Conservation (phyloP, 129 eudicot genomes). For the Dittrichia graveolens region DNA sequence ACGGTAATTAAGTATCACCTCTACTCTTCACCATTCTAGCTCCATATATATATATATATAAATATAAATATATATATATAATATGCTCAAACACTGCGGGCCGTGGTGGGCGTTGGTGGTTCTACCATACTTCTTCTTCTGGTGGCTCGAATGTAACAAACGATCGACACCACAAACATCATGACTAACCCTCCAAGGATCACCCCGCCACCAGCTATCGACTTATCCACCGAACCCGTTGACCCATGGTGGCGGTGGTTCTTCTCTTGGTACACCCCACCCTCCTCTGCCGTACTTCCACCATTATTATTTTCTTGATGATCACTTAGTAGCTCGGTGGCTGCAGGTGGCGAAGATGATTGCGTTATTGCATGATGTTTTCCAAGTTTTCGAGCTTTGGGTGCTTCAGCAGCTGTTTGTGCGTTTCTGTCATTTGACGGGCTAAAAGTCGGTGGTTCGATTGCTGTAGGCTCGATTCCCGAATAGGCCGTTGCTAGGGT, state of each 20-base stretch:
- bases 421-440: background rate
- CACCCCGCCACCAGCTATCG: slow-evolving; percentile 60
- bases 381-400: slow-evolving; percentile 40
- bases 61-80: too few species aligned
- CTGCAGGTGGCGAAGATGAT: slow-evolving; percentile 22
- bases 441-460: slow-evolving; percentile 17
- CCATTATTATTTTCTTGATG: slow-evolving; percentile 22
- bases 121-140: slow-evolving; percentile 39
- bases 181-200: slow-evolving; percentile 57
- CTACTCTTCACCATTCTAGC: too few species aligned
- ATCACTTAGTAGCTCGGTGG: slow-evolving; percentile 19
- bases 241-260: slow-evolving; percentile 37
- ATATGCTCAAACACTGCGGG: slow-evolving; percentile 12
- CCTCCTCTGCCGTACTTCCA: background rate
- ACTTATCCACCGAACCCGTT: slow-evolving; percentile 39
- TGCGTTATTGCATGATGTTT: slow-evolving; percentile 30
- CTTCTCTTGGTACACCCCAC: slow-evolving; percentile 31
- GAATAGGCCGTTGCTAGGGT: slow-evolving; percentile 5
- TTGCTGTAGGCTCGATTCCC: slow-evolving; percentile 15
- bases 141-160: slow-evolving; percentile 64
- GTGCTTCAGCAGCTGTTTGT: slow-evolving; percentile 36
- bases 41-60: too few species aligned
- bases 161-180: slow-evolving; percentile 46
- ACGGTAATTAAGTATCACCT: too few species aligned
- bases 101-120: slow-evolving; percentile 43